These are phyloP conservation scores for Citrus reticulata DNA, from an alignment of 345 rosid species.

Conservation along the genomic window DNA sequence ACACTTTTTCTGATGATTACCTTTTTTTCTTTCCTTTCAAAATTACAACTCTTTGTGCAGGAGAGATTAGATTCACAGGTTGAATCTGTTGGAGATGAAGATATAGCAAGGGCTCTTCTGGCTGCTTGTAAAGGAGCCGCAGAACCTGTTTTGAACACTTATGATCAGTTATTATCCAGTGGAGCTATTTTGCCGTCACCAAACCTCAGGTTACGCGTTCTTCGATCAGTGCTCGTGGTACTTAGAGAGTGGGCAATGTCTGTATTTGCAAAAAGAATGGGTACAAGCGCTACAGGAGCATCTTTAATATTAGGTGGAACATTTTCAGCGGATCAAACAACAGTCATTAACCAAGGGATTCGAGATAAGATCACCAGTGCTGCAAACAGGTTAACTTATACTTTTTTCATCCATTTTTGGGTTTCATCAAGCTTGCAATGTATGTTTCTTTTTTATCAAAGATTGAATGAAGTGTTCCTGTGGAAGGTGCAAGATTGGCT, in stretches of 20 bases:
- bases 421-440: neutral
- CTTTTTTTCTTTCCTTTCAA: neutral
- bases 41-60: constrained; percentile 29
- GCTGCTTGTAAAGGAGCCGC: constrained; percentile 94
- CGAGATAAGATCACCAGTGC: constrained; percentile 87
- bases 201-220: constrained; percentile 73
- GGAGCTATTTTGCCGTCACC: constrained; percentile 80
- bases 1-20: neutral
- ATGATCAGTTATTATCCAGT: constrained; percentile 77
- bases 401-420: neutral
- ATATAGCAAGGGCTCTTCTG: constrained; percentile 80
- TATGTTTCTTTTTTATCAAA: neutral
- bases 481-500: neutral
- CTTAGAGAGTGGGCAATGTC: constrained; percentile 97
- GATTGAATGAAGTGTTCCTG: neutral
- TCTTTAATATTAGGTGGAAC: constrained; percentile 67
- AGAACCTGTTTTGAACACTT: constrained; percentile 82
- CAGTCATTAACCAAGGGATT: constrained; percentile 62
- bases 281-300: constrained; percentile 59
- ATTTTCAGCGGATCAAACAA: constrained; percentile 51
- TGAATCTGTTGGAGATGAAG: constrained; percentile 87
- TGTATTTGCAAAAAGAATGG: constrained; percentile 70
- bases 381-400: constrained; percentile 66
- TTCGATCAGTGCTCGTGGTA: constrained; percentile 69
- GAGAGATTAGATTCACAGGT: constrained; percentile 70